phyloP scores from a whole-genome alignment of 2,329 filamentous ascomycete species.

The Tolypocladium nubicola region DNA sequence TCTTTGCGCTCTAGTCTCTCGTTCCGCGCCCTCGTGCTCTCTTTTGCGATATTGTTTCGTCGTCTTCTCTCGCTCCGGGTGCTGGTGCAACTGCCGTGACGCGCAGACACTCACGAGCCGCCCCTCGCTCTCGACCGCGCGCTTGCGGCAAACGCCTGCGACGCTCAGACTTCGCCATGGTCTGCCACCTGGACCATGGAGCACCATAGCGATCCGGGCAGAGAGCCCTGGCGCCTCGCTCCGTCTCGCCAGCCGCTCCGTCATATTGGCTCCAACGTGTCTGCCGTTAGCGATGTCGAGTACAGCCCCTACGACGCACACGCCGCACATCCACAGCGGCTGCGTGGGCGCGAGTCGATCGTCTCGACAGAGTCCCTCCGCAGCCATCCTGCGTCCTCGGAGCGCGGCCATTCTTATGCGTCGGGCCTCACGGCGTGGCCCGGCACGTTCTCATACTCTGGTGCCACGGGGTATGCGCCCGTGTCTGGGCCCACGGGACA shows the following conservation, averaged over 20 bases:
- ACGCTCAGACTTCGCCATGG: constrained; percentile 9
- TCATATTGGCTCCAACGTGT: constrained; percentile 23
- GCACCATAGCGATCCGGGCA: constrained; percentile 17
- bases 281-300: constrained; percentile 18
- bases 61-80: not conserved
- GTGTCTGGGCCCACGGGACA: constrained; percentile 7
- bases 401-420: constrained; percentile 10
- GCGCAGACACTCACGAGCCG: not conserved
- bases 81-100: not conserved
- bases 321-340: constrained; percentile 7
- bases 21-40: not conserved
- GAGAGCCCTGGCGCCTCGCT: constrained; percentile 13
- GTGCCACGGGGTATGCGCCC: constrained; percentile 15
- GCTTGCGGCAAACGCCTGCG: not conserved
- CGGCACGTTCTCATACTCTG: constrained; percentile 16
- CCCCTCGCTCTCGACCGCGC: not conserved
- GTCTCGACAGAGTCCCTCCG: constrained; percentile 7
- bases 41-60: not conserved
- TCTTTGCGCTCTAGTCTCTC: not conserved
- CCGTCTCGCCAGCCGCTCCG: constrained; percentile 10
- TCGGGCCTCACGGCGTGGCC: constrained; percentile 12
- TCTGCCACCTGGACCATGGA: constrained; percentile 14
- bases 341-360: constrained; percentile 16
- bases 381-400: constrained; percentile 5
- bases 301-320: constrained; percentile 15